Base-by-base conservation (phyloP, 2,329 filamentous ascomycete species). In the Apiospora aurea region DNA sequence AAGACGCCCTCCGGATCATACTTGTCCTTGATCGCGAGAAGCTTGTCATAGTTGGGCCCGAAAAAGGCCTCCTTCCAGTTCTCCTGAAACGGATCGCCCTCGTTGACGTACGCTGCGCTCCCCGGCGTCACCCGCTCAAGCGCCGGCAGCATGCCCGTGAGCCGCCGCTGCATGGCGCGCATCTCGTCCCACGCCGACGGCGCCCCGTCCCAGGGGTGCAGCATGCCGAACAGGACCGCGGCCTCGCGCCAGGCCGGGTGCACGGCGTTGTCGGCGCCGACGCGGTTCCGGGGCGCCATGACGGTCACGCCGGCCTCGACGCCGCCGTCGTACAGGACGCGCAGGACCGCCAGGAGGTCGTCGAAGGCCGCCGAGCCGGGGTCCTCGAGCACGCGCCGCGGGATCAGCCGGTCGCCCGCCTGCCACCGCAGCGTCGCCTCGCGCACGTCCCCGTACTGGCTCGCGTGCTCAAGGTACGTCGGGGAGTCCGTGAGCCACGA, bases 21-120 rank as follows among this genome's bases (percentile, higher is more conserved):
- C 57, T 77, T 80, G 44, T 80, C 74, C 78, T 86, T 86, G 18
- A 86, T 76, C 0, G 16, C 29, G n/a, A 79, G 51, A 51, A 83
- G 72, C 10, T 51, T 71, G 1, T 71, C 71, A 70, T 83, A 83
- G 68, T 80, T 82, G 0, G 46, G 73, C 6, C 81, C 82, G 70
- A 76, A 82, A 71, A 80, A 83, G 3, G 71, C 72, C 21, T 77
- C 64, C 70, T 81, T 74, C 72, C 75, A 83, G 44, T 79, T 70
- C 1, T 74, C 74, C 46, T 81, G 73, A 47, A 77, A 77, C 18
- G 81, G 82, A 73, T 83, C 81, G 0, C 80, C 82, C 75, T 86
- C 84, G 70, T 84, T 85, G 77, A 82, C 73, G 70, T 83, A 83
- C 2, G 76, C 68, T 1, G 24, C 80, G 73, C 61, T 74, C 69